Percentiles rank a stretch among this genome's conserved stretches.
phyloP scores from a whole-genome alignment of 371 early-diverging fungal species.

The Coemansia sp. region DNA sequence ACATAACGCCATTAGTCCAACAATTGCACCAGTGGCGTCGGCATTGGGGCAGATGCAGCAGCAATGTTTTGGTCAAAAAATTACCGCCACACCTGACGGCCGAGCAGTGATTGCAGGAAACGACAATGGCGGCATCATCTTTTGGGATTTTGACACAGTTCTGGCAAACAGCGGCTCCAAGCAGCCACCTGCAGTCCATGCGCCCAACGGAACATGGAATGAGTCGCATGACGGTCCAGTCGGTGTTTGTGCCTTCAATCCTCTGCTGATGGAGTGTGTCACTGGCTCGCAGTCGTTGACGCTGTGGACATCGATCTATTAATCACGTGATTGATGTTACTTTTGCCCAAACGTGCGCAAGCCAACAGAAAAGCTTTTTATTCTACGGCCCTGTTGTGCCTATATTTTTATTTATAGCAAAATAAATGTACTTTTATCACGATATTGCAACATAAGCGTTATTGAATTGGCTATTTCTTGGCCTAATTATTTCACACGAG shows the following conservation, averaged over 20 bases:
- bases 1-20: too few relatives aligned
- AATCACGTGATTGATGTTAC: neutral
- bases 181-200: neutral
- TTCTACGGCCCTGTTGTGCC: too few relatives aligned
- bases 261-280: constrained; percentile 33
- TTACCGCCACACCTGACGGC: constrained; percentile 76
- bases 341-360: too few relatives aligned
- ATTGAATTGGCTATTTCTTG: too few relatives aligned
- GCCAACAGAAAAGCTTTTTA: too few relatives aligned
- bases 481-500: too few relatives aligned
- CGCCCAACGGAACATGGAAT: constrained; percentile 28
- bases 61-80: constrained; percentile 53
- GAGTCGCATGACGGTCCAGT: constrained; percentile 35
- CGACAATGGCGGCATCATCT: constrained; percentile 23
- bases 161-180: neutral
- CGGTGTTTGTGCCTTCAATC: constrained; percentile 41
- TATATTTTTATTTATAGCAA: neutral
- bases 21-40: too few relatives aligned
- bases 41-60: constrained; percentile 16
- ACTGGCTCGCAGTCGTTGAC: constrained; percentile 36
- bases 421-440: neutral
- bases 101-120: constrained; percentile 66
- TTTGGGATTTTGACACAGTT: constrained; percentile 23
- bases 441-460: too few relatives aligned
- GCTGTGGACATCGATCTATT: constrained; percentile 23